Base-by-base conservation (phyloP, 257 asterid genomes). In the Nicotiana noctiflora region DNA sequence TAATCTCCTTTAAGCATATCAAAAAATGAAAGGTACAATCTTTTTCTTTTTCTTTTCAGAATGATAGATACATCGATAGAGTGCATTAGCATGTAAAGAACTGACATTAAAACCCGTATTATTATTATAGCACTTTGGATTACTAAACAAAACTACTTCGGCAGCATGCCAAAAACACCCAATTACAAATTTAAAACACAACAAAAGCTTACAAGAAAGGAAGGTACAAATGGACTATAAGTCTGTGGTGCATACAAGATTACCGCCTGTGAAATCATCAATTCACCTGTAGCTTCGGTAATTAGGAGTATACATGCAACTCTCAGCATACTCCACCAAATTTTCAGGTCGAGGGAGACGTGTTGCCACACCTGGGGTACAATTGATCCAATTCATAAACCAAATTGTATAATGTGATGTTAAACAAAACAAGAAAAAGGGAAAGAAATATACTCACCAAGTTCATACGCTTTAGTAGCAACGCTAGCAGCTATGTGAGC, bases 381-480 rank as follows among this genome's bases (percentile, higher is more conserved):
- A 53, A 32, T 7, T 79, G 40, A 72, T 83, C 21, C 46, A 40
- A 40, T 40, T 40, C 46, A 40, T 40, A 81, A 65, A 21, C 59
- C 11, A 51, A 75, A 64, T 52, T 23, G 49, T 32, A 18, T 61
- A 63, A 0, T 57, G 34, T 62, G 0, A 57, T 15, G 4, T 59
- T 4, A n/a, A 25, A 62, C 27, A 31, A 5, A 6, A 72, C 8
- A 5, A 72, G 40, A 0, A 21, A 3, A 21, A 72, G 7, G 14
- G 14, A 46, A 40, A n/a, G 40, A 74, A 37, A 68, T 51, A 8
- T 29, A 85, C 93, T 15, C 40, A 95, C 99, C 99, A 17, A 95
- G 98, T 3, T 95, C 99, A 79, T 96, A 96, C 21, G 99, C 99
- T 86, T 94, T 94, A n/a, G 99, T 95, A 86, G 99, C 99, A 18